Evolutionary conservation across 1,139 yeast species (phyloP), one percentile per base, ranked within the genome.

Genomic region (Kodamaea suecica): DNA sequence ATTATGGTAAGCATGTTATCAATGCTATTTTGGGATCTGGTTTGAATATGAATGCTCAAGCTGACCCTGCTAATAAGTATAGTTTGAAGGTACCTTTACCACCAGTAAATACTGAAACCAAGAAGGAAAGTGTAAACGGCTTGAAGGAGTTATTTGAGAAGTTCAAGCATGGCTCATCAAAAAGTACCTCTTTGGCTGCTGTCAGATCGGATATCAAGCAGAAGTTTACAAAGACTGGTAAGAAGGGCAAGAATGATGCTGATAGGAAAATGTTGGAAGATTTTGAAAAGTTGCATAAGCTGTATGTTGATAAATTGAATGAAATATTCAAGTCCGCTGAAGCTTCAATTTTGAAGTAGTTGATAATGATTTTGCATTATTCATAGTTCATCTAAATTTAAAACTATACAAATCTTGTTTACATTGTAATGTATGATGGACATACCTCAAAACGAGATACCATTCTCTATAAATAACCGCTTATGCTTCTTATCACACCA

Each of bases 1-100:
- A 66, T 34, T 73, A 85, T 47, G 72, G 78, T 17, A 84, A 85
- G 50, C 71, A 75, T 42, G 75, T 90, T 17, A 71, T 83, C 31
- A 79, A 86, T 40, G 71, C 88, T 0, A 79, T 90, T 27, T 57
- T 87, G 41, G 82, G 76, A 2, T 70, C 90, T 0, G 76, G 76
- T 9, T 60, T 86, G 53, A 84, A 85, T 48, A 62, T 90, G 66
- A 86, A 83, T 41, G 95, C 97, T 1, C 88, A 83, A 50, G 67
- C 70, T 17, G 90, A 86, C 43, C 76, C 85, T 2, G 63, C 76
- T 35, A 84, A 83, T 52, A 79, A 79, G 33, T 95, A 84, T 55
- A 72, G 82, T 25, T 65, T 90, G 51, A 80, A 78, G 46, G 80
- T 87, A 8, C 78, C 87, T 1, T 65, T 87, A 40, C 95, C 95